Percentiles rank a stretch among this genome's conserved stretches.
These are phyloP conservation scores for Rhizophlyctis rosea DNA, from an alignment of 192 early-diverging fungal genomes.

Conservation along the genomic window DNA sequence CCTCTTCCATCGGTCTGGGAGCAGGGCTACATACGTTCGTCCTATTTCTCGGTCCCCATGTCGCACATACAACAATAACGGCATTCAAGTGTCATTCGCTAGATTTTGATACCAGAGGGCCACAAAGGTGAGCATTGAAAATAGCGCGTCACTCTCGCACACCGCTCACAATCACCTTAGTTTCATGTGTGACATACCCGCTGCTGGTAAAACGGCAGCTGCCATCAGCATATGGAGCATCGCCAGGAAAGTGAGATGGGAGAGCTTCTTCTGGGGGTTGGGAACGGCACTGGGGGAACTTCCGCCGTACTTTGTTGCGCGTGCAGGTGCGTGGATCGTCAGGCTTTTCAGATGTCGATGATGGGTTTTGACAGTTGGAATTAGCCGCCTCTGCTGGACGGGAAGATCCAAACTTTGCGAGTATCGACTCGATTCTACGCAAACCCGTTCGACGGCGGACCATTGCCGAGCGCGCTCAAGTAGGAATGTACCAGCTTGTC, in stretches of 20 bases:
- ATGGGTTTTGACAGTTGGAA: constrained; percentile 10
- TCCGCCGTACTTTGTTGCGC: constrained; percentile 92
- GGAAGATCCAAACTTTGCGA: constrained; percentile 38
- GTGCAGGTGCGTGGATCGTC: constrained; percentile 56
- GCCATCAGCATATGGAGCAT: constrained; percentile 60
- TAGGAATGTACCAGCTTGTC: constrained; percentile 68
- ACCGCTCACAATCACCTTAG: constrained; percentile 16
- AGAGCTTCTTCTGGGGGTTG: constrained; percentile 88
- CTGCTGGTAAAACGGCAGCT: constrained; percentile 16
- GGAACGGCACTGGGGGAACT: constrained; percentile 92
- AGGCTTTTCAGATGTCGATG: neutral
- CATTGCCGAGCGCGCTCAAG: constrained; percentile 65
- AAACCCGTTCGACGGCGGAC: constrained; percentile 53
- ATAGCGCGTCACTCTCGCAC: neutral
- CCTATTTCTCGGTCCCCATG: constrained; percentile 88
- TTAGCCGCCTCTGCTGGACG: constrained; percentile 43
- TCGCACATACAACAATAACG: constrained; percentile 84
- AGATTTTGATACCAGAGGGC: constrained; percentile 70
- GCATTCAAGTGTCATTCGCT: constrained; percentile 78
- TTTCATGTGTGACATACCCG: constrained; percentile 27
- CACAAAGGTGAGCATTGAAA: constrained; percentile 45
- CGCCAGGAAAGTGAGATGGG: constrained; percentile 66
- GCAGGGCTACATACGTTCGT: constrained; percentile 95
- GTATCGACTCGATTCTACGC: constrained; percentile 40
- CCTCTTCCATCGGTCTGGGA: constrained; percentile 89